Conservation (phyloP, 2,329 filamentous ascomycete genomes). For the Lasiodiplodia sp. region DNA sequence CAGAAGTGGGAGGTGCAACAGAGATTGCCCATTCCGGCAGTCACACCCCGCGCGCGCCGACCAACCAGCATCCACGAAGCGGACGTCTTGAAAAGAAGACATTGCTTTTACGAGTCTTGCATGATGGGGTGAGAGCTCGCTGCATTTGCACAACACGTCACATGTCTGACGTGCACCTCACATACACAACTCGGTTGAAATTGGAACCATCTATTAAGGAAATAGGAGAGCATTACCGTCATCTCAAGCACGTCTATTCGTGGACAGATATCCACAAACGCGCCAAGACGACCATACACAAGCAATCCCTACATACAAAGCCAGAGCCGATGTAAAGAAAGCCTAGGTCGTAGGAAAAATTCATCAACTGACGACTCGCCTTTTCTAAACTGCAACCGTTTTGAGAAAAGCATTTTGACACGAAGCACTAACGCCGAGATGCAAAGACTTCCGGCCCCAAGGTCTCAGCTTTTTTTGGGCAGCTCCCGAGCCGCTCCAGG, state of each 20-base stretch:
- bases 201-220: constrained; percentile 41
- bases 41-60: not conserved
- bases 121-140: not conserved
- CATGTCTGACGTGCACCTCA: not conserved
- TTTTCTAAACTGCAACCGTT: constrained; percentile 47
- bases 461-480: constrained; percentile 39
- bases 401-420: constrained; percentile 48
- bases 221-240: constrained; percentile 49
- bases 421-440: constrained; percentile 51
- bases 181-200: not conserved
- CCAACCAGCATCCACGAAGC: not conserved
- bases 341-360: constrained; percentile 40
- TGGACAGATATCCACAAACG: constrained; percentile 39
- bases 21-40: not conserved
- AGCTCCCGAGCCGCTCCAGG: constrained; percentile 26
- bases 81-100: not conserved
- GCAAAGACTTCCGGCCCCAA: constrained; percentile 42
- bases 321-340: constrained; percentile 42
- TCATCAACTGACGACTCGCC: constrained; percentile 31
- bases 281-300: constrained; percentile 45
- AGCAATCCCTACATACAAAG: constrained; percentile 40
- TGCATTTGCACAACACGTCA: not conserved
- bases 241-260: constrained; percentile 46
- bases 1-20: not conserved
- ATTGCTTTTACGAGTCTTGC: not conserved